Conservation (phyloP, 164 flowering plant species). For the Aristolochia californica region DNA sequence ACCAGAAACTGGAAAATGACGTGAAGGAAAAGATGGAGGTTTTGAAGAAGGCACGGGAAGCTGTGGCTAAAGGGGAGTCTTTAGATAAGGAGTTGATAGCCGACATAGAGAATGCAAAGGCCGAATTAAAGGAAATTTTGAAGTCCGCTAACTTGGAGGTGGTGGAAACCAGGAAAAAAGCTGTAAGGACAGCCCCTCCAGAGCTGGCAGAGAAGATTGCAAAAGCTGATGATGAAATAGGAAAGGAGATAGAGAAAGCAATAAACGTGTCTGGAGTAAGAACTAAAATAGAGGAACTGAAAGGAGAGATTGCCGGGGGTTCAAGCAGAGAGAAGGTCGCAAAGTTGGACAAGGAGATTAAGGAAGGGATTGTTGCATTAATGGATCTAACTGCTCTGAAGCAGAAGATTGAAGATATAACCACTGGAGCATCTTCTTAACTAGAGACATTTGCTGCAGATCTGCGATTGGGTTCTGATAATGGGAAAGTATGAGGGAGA, state of each 20-base stretch:
- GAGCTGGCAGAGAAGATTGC: constrained; percentile 15
- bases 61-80: constrained; percentile 17
- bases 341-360: constrained; percentile 26
- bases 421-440: constrained; percentile 5
- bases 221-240: constrained; percentile 17
- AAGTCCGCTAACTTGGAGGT: constrained; percentile 27
- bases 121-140: constrained; percentile 16
- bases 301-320: constrained; percentile 16
- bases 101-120: constrained; percentile 14
- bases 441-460: constrained; percentile 4
- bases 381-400: constrained; percentile 19
- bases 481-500: constrained; percentile 11
- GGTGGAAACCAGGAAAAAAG: constrained; percentile 16
- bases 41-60: constrained; percentile 19
- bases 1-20: constrained; percentile 19
- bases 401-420: constrained; percentile 21
- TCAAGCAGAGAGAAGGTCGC: constrained; percentile 14
- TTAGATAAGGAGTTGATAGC: constrained; percentile 17
- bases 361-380: constrained; percentile 16
- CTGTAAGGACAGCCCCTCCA: constrained; percentile 5
- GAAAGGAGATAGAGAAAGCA: constrained; percentile 19
- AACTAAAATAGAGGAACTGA: constrained; percentile 25
- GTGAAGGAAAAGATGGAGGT: constrained; percentile 18
- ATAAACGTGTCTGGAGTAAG: constrained; percentile 16
- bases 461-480: constrained; percentile 12